phyloP scores from a whole-genome alignment of 257 asterid species.

The Jasminum sambac region DNA sequence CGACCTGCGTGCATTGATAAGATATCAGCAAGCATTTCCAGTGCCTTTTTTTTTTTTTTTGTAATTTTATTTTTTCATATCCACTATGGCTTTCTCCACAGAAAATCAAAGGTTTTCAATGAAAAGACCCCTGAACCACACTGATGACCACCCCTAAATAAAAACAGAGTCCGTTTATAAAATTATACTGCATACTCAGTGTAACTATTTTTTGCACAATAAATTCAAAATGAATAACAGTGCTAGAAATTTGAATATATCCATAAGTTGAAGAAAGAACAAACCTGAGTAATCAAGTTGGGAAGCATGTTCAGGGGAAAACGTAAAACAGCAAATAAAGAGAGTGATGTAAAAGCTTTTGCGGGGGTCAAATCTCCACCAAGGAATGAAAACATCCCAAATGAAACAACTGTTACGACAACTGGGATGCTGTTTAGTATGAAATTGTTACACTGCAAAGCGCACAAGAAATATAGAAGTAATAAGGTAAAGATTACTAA shows the following conservation, averaged over 20 bases:
- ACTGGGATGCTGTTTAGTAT: slow-evolving; percentile 81
- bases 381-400: slow-evolving; percentile 71
- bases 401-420: slow-evolving; percentile 78
- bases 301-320: slow-evolving; percentile 82
- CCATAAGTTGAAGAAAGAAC: slow-evolving; percentile 14
- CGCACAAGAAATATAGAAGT: slow-evolving; percentile 22
- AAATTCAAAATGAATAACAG: slow-evolving; percentile 7
- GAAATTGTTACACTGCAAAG: slow-evolving; percentile 77
- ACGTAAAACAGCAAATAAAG: slow-evolving; percentile 75
- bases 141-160: background rate
- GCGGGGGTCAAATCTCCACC: slow-evolving; percentile 93
- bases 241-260: background rate
- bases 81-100: background rate
- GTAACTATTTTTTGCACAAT: background rate
- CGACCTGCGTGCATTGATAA: slow-evolving; percentile 55
- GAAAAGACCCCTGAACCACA: background rate
- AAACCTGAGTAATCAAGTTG: slow-evolving; percentile 84
- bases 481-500: slow-evolving; percentile 25
- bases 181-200: background rate
- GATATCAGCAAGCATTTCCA: background rate
- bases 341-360: slow-evolving; percentile 84
- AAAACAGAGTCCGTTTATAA: background rate
- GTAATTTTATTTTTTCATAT: too few relatives aligned
- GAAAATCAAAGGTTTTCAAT: background rate
- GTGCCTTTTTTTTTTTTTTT: too few relatives aligned